phyloP scores from a whole-genome alignment of 495 filamentous ascomycete genomes.

The Aspergillus conjunctus region DNA sequence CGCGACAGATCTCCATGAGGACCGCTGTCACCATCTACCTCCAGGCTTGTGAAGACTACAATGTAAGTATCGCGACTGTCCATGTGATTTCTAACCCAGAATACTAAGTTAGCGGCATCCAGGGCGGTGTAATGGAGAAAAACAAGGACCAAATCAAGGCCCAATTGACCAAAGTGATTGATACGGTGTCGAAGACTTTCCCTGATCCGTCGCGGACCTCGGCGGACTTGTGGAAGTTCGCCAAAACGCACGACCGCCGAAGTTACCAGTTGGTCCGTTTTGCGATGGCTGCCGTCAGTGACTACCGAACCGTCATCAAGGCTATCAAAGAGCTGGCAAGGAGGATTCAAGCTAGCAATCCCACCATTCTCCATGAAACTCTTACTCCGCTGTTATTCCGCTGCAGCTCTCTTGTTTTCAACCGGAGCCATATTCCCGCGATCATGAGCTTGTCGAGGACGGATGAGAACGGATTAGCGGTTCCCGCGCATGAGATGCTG shows the following conservation, averaged over 20 bases:
- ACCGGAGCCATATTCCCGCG: conserved; percentile 86
- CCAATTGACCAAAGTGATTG: conserved; percentile 65
- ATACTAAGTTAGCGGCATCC: conserved; percentile 16
- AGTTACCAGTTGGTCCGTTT: conserved; percentile 87
- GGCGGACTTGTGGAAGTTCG: conserved; percentile 84
- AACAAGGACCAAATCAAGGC: conserved; percentile 67
- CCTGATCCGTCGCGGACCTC: conserved; percentile 69
- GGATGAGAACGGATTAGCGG: conserved; percentile 74
- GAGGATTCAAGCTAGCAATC: conserved; percentile 68
- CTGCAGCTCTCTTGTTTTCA: conserved; percentile 81
- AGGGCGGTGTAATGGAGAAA: conserved; percentile 79
- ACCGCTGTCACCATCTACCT: conserved; percentile 72
- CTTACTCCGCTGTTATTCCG: conserved; percentile 83
- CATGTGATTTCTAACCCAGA: conserved; percentile 6
- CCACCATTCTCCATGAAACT: conserved; percentile 68
- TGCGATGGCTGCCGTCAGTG: conserved; percentile 80
- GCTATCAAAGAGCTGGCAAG: conserved; percentile 88
- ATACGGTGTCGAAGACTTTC: conserved; percentile 70
- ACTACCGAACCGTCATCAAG: conserved; percentile 86
- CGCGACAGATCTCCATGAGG: conserved; percentile 68
- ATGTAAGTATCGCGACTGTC: conserved; percentile 45
- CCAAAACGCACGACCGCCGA: conserved; percentile 86
- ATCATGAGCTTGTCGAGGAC: conserved; percentile 85
- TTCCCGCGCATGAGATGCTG: conserved; percentile 83
- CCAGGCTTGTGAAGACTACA: conserved; percentile 80